phyloP scores from a whole-genome alignment of 2,329 filamentous ascomycete genomes.

The Penicillium sp. region DNA sequence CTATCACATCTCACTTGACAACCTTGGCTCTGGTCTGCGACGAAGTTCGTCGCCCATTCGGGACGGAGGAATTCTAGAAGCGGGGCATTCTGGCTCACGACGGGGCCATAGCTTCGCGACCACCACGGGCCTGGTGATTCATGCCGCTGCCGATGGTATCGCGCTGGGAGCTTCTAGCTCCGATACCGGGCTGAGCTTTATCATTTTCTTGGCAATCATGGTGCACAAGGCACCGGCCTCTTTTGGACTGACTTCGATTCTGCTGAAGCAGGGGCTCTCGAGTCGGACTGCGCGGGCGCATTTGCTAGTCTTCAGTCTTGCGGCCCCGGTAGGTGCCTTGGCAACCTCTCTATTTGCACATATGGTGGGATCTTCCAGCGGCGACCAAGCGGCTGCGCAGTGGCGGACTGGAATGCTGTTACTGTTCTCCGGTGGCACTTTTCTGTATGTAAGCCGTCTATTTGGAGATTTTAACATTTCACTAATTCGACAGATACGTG shows the following conservation, averaged over 20 bases:
- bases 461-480: constrained; percentile 4
- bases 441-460: constrained; percentile 60
- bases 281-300: constrained; percentile 80
- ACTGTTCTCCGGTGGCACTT: constrained; percentile 93
- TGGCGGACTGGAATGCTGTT: constrained; percentile 92
- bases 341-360: constrained; percentile 75
- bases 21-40: constrained; percentile 57
- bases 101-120: constrained; percentile 62
- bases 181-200: constrained; percentile 71
- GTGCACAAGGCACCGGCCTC: constrained; percentile 94
- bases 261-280: constrained; percentile 84
- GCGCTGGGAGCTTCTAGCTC: constrained; percentile 87
- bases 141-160: constrained; percentile 90
- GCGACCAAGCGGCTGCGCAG: constrained; percentile 56
- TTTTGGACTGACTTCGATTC: constrained; percentile 83
- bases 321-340: constrained; percentile 79
- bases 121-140: constrained; percentile 90
- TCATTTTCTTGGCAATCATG: constrained; percentile 96
- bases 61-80: constrained; percentile 36
- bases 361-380: constrained; percentile 53
- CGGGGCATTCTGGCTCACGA: constrained; percentile 23
- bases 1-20: constrained; percentile 82
- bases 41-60: constrained; percentile 39
- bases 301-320: constrained; percentile 82
- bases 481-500: constrained; percentile 62